A percentile compares a stretch with the other conserved stretches of the same genome.
These are phyloP conservation scores for Zea mays DNA, from an alignment of 176 grass and related monocot species.

Conservation along the genomic window DNA sequence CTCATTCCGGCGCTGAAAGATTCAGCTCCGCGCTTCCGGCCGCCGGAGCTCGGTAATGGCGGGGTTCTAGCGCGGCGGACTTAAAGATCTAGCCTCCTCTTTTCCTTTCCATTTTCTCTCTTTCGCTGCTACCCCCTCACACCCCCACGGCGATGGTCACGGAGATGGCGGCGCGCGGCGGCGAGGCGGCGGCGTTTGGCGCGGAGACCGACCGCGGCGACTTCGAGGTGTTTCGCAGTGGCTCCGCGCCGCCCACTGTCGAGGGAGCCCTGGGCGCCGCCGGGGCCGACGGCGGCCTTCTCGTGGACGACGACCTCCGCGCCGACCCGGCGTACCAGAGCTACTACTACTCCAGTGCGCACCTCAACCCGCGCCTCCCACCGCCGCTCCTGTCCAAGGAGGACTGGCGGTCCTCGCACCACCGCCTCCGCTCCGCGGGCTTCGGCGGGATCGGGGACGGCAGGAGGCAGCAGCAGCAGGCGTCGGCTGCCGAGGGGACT, in stretches of 20 bases:
- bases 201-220: slow-evolving; percentile 55
- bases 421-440: slow-evolving; percentile 39
- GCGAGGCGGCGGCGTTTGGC: slow-evolving; percentile 44
- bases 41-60: slow-evolving; percentile 32
- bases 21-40: not conserved
- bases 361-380: slow-evolving; percentile 74
- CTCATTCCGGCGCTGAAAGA: slow-evolving; percentile 6
- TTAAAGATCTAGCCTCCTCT: slow-evolving; percentile 45
- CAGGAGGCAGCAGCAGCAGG: slow-evolving; percentile 31
- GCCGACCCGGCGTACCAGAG: slow-evolving; percentile 64
- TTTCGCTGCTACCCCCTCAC: not conserved
- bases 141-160: slow-evolving; percentile 39
- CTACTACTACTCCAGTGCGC: slow-evolving; percentile 72
- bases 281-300: slow-evolving; percentile 39
- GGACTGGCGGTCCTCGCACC: slow-evolving; percentile 63
- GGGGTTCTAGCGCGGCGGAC: slow-evolving; percentile 17
- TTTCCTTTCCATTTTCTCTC: too few species aligned
- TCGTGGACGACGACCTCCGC: slow-evolving; percentile 58
- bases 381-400: slow-evolving; percentile 70
- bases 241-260: slow-evolving; percentile 70
- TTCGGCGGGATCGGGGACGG: slow-evolving; percentile 62
- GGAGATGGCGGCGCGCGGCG: slow-evolving; percentile 61
- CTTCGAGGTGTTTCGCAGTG: slow-evolving; percentile 69
- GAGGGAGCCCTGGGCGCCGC: slow-evolving; percentile 53
- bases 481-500: slow-evolving; percentile 34